Evolutionary conservation across 306 rosid species (phyloP), one percentile per base, ranked within the genome.

Genomic region (Lathyrus sativus): DNA sequence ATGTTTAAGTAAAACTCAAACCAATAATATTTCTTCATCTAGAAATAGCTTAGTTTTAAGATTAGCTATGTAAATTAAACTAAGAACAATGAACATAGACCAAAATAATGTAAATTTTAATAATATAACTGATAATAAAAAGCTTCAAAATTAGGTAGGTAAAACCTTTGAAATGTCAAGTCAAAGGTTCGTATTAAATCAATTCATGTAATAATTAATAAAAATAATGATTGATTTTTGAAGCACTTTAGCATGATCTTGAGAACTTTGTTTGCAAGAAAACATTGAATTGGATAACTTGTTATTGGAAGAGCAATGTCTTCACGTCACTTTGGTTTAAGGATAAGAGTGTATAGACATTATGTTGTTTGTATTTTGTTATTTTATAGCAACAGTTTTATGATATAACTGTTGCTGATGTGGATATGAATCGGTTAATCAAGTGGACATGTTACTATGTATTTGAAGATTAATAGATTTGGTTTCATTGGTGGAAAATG

Each of bases 261-360:
- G 28, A 13, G 13, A 58, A 51, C 70, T 59, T 58, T 29, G 60
- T 33, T 2, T 67, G 62, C 11, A 24, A 50, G 67, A 51, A 72
- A 78, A 19, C 35, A 31, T 49, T 29, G 46, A 28, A 68, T 74
- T 63, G 75, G 79, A 24, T 68, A 61, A 26, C 38, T 64, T 42
- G 66, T 29, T 24, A 4, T 35, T 49, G 71, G 64, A 66, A 78
- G 66, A 80, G 54, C 67, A 62, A 61, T 65, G 62, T 68, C 74
- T 56, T 61, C 73, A 78, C 76, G 82, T 67, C 68, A 65, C 37
- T 35, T 42, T 41, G 57, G 26, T 67, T 73, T 58, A 66, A 84
- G 86, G 91, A 88, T 84, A 88, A 84, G 91, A 80, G 75, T 61
- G 62, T 2, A 18, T 15, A 46, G 11, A 12, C 8, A 35, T 2